phyloP scores from a whole-genome alignment of 257 asterid species.

The Solanum verrucosum region DNA sequence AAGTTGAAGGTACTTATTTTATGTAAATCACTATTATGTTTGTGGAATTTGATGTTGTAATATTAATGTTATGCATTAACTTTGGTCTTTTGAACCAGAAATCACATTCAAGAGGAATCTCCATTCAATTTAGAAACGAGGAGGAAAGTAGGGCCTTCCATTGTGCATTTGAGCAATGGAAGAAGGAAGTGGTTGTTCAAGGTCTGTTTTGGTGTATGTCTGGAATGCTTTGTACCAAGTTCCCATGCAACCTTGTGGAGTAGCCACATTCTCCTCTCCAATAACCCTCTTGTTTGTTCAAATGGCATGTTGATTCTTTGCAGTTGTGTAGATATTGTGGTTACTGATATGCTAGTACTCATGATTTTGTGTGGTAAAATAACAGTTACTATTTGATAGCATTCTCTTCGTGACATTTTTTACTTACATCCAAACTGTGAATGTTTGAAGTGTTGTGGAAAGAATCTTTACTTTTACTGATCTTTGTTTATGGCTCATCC shows the following conservation, averaged over 20 bases:
- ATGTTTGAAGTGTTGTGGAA: background rate
- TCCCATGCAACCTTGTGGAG: background rate
- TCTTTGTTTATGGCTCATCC: background rate
- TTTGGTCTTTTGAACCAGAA: conserved; percentile 58
- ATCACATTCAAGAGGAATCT: conserved; percentile 78
- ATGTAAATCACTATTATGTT: background rate
- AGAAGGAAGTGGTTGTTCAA: conserved; percentile 61
- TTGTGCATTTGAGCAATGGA: conserved; percentile 93
- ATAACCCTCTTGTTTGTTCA: background rate
- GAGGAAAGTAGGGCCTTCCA: conserved; percentile 92
- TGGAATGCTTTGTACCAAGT: background rate
- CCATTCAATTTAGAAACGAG: conserved; percentile 80
- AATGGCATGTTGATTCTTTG: background rate
- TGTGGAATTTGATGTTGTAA: conserved; percentile 10
- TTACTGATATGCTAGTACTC: background rate
- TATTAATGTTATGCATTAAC: conserved; percentile 16
- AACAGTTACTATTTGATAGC: background rate
- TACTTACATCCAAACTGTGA: background rate
- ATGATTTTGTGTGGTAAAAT: background rate
- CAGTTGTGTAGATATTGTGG: background rate
- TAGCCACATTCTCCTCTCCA: background rate
- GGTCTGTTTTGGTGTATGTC: conserved; percentile 41
- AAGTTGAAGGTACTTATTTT: background rate
- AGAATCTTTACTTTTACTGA: background rate
- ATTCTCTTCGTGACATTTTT: background rate